Conservation (phyloP, 1,284 basidiomycete species). For the Austroboletus niveus region DNA sequence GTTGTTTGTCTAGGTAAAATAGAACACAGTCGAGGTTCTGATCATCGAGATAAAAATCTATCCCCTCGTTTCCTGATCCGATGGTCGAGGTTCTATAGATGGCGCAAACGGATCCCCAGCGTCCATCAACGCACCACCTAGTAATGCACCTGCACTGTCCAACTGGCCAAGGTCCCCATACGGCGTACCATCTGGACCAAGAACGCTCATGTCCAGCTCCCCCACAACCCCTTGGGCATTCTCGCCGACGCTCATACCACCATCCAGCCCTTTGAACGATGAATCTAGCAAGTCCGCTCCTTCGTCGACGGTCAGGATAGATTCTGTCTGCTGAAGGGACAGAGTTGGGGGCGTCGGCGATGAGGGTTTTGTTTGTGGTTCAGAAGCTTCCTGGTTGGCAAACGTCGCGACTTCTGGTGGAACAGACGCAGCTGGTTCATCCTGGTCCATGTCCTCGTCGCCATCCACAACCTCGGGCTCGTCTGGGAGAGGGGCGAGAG, state of each 20-base stretch:
- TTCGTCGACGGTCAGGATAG: slow-evolving; percentile 34
- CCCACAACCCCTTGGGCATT: slow-evolving; percentile 34
- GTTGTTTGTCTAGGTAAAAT: slow-evolving; percentile 21
- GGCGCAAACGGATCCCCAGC: slow-evolving; percentile 55
- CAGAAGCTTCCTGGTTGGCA: slow-evolving; percentile 37
- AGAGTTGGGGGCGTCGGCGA: slow-evolving; percentile 57
- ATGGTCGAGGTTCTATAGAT: slow-evolving; percentile 21
- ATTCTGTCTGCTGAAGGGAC: slow-evolving; percentile 35
- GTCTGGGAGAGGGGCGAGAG: slow-evolving; percentile 72
- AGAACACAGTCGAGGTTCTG: too few species aligned
- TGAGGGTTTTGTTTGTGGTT: slow-evolving; percentile 55
- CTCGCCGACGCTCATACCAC: slow-evolving; percentile 36
- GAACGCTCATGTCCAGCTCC: slow-evolving; percentile 55
- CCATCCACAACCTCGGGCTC: slow-evolving; percentile 63
- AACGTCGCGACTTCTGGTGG: slow-evolving; percentile 36
- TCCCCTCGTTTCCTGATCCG: slow-evolving; percentile 13
- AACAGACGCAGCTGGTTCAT: slow-evolving; percentile 57
- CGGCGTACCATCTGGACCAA: slow-evolving; percentile 63
- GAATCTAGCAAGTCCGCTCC: slow-evolving; percentile 41
- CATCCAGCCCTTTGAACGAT: slow-evolving; percentile 48
- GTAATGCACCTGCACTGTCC: slow-evolving; percentile 45
- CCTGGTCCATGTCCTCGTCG: slow-evolving; percentile 62
- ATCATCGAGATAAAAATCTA: neutral
- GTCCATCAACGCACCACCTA: slow-evolving; percentile 62
- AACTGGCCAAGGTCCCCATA: slow-evolving; percentile 63